Evolutionary conservation across 495 filamentous ascomycete genomes (phyloP).

Genomic region (Penicillium canariense): DNA sequence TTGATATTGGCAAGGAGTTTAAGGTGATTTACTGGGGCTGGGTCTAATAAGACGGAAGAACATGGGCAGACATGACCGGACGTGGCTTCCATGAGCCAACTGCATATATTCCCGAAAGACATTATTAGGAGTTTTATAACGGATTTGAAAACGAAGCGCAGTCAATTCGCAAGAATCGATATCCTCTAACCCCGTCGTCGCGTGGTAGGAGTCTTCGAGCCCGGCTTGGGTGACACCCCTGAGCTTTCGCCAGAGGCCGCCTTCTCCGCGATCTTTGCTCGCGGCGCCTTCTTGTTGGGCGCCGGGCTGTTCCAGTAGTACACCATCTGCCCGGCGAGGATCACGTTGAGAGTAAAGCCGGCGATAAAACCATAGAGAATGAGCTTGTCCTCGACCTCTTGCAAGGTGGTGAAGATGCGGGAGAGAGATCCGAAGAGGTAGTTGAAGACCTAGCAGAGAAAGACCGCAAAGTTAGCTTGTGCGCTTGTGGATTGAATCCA

Average conservation of each 20-base stretch:
- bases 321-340: slow-evolving; percentile 87
- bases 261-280: slow-evolving; percentile 36
- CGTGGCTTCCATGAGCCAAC: not conserved
- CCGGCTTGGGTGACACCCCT: slow-evolving; percentile 33
- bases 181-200: slow-evolving; percentile 46
- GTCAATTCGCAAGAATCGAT: not conserved
- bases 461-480: slow-evolving; percentile 8
- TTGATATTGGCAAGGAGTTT: not conserved
- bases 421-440: slow-evolving; percentile 89
- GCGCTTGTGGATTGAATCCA: not conserved
- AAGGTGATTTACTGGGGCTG: not conserved
- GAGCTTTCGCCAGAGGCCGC: slow-evolving; percentile 33
- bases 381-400: slow-evolving; percentile 92
- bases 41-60: not conserved
- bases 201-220: slow-evolving; percentile 45
- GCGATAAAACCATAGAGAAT: slow-evolving; percentile 92
- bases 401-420: slow-evolving; percentile 93
- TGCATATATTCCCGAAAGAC: slow-evolving; percentile 14
- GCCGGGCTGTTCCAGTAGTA: slow-evolving; percentile 88
- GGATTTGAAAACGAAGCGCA: slow-evolving; percentile 9
- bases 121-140: slow-evolving; percentile 16
- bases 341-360: slow-evolving; percentile 80
- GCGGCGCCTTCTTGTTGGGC: slow-evolving; percentile 42
- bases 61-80: not conserved
- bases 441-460: slow-evolving; percentile 77